A percentile compares a stretch with the other conserved stretches of the same genome.
Evolutionary conservation across 1,284 basidiomycete genomes (phyloP).

Genomic region (Boletus mariae): DNA sequence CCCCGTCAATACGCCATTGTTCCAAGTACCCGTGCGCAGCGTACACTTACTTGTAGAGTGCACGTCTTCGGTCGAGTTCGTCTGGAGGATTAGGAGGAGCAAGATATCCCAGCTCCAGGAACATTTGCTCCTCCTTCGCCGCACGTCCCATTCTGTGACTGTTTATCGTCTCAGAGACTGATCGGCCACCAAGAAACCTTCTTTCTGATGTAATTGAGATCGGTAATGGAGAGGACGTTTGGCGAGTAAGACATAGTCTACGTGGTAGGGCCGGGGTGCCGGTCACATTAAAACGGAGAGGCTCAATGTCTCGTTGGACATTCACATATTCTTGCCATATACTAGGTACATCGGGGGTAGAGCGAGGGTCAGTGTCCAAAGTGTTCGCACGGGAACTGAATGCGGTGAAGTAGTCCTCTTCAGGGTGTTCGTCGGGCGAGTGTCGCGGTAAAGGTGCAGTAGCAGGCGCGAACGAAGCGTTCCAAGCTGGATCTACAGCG

Average conservation of each 20-base stretch:
- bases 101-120: constrained; percentile 64
- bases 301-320: constrained; percentile 26
- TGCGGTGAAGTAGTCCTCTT: constrained; percentile 34
- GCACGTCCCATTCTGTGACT: constrained; percentile 42
- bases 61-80: constrained; percentile 75
- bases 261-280: constrained; percentile 46
- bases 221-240: constrained; percentile 58
- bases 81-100: constrained; percentile 78
- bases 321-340: constrained; percentile 29
- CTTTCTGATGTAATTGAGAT: constrained; percentile 39
- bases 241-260: constrained; percentile 53
- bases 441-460: constrained; percentile 22
- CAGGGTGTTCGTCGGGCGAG: constrained; percentile 24
- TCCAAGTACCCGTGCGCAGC: background rate
- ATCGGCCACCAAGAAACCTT: constrained; percentile 37
- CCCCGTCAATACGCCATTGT: constrained; percentile 4
- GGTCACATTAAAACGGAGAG: constrained; percentile 21
- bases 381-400: constrained; percentile 26
- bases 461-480: constrained; percentile 9
- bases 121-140: constrained; percentile 62
- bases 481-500: constrained; percentile 11
- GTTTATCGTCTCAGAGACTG: constrained; percentile 35
- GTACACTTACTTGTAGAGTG: constrained; percentile 66
- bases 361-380: constrained; percentile 17
- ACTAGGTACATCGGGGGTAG: constrained; percentile 17